Conservation (phyloP, 2,329 filamentous ascomycete species). For the Fusarium subglutinans region DNA sequence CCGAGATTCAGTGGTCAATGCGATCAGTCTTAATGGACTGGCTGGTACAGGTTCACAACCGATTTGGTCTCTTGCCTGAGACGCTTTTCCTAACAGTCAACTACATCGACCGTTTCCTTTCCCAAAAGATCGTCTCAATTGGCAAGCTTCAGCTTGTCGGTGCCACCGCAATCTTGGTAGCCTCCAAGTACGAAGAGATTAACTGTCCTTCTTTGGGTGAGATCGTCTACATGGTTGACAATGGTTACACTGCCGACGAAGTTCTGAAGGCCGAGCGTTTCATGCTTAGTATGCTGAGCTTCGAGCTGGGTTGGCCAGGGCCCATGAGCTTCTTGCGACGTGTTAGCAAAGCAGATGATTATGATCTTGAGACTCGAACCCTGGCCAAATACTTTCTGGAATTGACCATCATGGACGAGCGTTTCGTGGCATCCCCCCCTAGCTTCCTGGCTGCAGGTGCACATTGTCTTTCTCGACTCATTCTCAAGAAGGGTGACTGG, state of each 20-base stretch:
- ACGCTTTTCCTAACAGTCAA: constrained; percentile 95
- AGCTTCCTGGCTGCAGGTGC: constrained; percentile 92
- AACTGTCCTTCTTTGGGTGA: constrained; percentile 95
- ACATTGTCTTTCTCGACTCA: constrained; percentile 88
- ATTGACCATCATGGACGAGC: constrained; percentile 96
- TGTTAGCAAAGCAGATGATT: constrained; percentile 98
- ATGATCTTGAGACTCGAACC: constrained; percentile 93
- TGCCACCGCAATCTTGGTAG: constrained; percentile 93
- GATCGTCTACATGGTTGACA: constrained; percentile 98
- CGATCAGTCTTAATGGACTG: constrained; percentile 96
- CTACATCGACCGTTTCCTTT: constrained; percentile 96
- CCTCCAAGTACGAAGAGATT: constrained; percentile 98
- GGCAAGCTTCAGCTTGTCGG: constrained; percentile 96
- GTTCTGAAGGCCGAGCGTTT: constrained; percentile 97
- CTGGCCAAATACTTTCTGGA: constrained; percentile 98
- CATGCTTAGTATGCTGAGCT: constrained; percentile 96
- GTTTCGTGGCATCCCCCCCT: constrained; percentile 89
- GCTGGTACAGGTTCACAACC: constrained; percentile 94
- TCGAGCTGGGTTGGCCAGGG: constrained; percentile 97
- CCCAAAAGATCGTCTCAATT: constrained; percentile 92
- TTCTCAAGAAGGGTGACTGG: constrained; percentile 93
- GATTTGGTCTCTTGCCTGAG: constrained; percentile 91
- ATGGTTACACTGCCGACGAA: constrained; percentile 87
- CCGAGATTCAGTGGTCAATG: constrained; percentile 99
- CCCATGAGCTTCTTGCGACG: constrained; percentile 98